Evolutionary conservation across 1,139 yeast genomes (phyloP).

Genomic region (Debaryomyces nepalensis): DNA sequence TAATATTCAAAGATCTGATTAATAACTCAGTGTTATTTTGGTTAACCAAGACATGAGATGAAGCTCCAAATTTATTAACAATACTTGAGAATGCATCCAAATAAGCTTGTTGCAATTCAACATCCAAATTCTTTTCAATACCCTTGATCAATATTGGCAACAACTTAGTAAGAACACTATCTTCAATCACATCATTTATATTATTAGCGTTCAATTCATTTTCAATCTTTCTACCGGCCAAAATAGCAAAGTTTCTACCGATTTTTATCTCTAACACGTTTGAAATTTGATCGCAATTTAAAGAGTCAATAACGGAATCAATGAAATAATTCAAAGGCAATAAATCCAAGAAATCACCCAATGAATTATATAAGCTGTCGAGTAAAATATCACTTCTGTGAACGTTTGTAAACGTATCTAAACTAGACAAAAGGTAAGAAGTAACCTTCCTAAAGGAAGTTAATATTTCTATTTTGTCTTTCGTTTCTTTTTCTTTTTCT

Average conservation of each 20-base stretch:
- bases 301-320: slow-evolving; percentile 61
- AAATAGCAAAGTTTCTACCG: slow-evolving; percentile 57
- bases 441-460: slow-evolving; percentile 48
- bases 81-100: slow-evolving; percentile 71
- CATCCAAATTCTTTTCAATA: slow-evolving; percentile 41
- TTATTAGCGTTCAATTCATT: slow-evolving; percentile 50
- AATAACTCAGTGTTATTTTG: slow-evolving; percentile 52
- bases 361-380: slow-evolving; percentile 45
- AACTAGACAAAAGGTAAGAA: slow-evolving; percentile 40
- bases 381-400: slow-evolving; percentile 26
- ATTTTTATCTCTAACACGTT: slow-evolving; percentile 42
- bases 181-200: slow-evolving; percentile 47
- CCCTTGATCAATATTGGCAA: slow-evolving; percentile 55
- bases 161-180: slow-evolving; percentile 46
- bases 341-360: slow-evolving; percentile 66
- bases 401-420: slow-evolving; percentile 35
- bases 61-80: slow-evolving; percentile 62
- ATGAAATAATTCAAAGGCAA: slow-evolving; percentile 79
- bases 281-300: slow-evolving; percentile 49
- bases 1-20: slow-evolving; percentile 52
- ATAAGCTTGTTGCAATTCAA: slow-evolving; percentile 66
- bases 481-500: slow-evolving; percentile 44
- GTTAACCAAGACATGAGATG: slow-evolving; percentile 31
- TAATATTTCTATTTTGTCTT: slow-evolving; percentile 37
- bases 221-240: slow-evolving; percentile 73